Evolutionary conservation across 2,329 filamentous ascomycete genomes (phyloP).

Genomic region (Leptographium procerum): DNA sequence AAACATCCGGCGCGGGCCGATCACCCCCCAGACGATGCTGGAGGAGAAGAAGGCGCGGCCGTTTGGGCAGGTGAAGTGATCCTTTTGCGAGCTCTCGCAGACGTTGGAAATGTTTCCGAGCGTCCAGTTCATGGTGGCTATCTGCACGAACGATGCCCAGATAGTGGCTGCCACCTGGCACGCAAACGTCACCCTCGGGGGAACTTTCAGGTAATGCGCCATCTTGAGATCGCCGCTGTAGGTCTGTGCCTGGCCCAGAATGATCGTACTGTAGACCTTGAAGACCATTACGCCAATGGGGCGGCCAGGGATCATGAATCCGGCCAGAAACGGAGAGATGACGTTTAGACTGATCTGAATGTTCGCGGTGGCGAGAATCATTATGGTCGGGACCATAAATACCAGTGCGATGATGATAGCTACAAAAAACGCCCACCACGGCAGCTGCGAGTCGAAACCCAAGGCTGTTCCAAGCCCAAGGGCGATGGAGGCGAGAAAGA

Average conservation of each 20-base stretch:
- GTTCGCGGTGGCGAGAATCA: conserved; percentile 42
- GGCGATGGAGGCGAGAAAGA: conserved; percentile 34
- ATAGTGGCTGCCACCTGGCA: conserved; percentile 26
- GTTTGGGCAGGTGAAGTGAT: conserved; percentile 45
- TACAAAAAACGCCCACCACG: conserved; percentile 1
- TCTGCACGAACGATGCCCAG: conserved; percentile 22
- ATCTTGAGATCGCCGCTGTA: conserved; percentile 18
- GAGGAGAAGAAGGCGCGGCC: conserved; percentile 50
- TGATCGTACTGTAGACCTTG: conserved; percentile 22
- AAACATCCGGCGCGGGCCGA: conserved; percentile 44
- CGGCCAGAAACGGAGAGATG: conserved; percentile 40
- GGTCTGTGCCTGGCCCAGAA: conserved; percentile 10
- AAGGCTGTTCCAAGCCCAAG: conserved; percentile 27
- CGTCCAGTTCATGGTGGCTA: conserved; percentile 23
- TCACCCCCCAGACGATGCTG: conserved; percentile 45
- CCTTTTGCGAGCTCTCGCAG: too few relatives aligned
- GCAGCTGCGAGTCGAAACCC: neutral
- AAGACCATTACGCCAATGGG: conserved; percentile 43
- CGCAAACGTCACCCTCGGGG: conserved; percentile 23
- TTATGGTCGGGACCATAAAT: conserved; percentile 40
- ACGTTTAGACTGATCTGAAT: conserved; percentile 41
- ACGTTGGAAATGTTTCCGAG: too few relatives aligned
- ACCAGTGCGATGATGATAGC: conserved; percentile 18
- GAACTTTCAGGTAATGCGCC: conserved; percentile 20
- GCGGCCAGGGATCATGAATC: conserved; percentile 36